Percentiles rank a stretch among this genome's conserved stretches.
These are phyloP conservation scores for Cryphonectria japonica DNA, from an alignment of 2,329 filamentous ascomycete species.

Conservation along the genomic window DNA sequence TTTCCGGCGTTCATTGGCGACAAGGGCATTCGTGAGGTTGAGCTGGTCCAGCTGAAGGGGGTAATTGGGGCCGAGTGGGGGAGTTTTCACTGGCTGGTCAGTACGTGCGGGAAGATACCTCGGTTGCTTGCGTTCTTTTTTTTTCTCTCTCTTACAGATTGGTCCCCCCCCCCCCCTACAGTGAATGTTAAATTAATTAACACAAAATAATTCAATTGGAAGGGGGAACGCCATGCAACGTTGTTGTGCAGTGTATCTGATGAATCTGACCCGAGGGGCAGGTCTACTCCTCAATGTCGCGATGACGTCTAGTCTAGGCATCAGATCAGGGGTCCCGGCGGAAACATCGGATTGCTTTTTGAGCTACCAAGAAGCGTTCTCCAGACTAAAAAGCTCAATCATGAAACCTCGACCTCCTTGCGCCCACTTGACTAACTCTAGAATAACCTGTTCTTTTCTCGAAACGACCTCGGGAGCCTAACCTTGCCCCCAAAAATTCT, in stretches of 20 bases:
- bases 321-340: neutral
- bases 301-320: neutral
- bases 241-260: neutral
- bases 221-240: neutral
- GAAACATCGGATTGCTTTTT: neutral
- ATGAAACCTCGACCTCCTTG: neutral
- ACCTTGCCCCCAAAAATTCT: neutral
- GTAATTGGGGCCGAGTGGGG: neutral
- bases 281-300: neutral
- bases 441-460: neutral
- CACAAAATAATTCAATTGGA: neutral
- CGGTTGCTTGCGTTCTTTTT: neutral
- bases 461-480: neutral
- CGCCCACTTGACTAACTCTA: neutral
- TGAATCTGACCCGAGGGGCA: neutral
- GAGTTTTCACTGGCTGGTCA: neutral
- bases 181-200: neutral
- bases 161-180: too few species aligned
- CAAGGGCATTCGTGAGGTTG: neutral
- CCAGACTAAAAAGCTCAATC: neutral
- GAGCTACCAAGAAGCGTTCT: neutral
- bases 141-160: neutral
- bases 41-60: neutral
- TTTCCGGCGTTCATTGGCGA: neutral
- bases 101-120: neutral